phyloP scores from a whole-genome alignment of 2,329 filamentous ascomycete species.

The Lecanoromycetidae sp. region DNA sequence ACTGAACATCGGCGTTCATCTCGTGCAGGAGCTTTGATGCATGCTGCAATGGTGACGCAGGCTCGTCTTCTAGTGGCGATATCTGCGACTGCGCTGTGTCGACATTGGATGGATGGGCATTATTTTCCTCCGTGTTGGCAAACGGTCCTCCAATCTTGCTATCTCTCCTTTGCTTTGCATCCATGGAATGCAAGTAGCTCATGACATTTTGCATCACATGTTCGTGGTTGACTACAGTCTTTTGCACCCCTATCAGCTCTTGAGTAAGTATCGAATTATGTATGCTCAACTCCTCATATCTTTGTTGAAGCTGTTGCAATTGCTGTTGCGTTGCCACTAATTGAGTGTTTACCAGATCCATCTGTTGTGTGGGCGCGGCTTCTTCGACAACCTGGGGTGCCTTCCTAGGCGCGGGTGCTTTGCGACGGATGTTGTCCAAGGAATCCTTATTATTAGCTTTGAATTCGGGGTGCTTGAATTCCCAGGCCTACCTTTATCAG shows the following conservation, averaged over 20 bases:
- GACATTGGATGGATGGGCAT: slow-evolving; percentile 30
- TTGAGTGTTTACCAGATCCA: slow-evolving; percentile 78
- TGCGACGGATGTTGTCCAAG: slow-evolving; percentile 88
- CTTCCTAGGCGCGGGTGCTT: slow-evolving; percentile 85
- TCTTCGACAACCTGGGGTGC: slow-evolving; percentile 51
- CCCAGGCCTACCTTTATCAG: slow-evolving; percentile 57
- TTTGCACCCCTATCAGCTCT: slow-evolving; percentile 52
- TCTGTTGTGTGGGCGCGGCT: slow-evolving; percentile 70
- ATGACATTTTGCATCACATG: slow-evolving; percentile 60
- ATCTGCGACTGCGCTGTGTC: slow-evolving; percentile 32
- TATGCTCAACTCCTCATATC: slow-evolving; percentile 65
- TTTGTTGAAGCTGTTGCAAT: slow-evolving; percentile 72
- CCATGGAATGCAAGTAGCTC: slow-evolving; percentile 53
- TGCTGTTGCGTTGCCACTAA: slow-evolving; percentile 85
- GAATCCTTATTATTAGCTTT: slow-evolving; percentile 91
- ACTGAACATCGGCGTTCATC: slow-evolving; percentile 51
- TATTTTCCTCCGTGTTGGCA: slow-evolving; percentile 28
- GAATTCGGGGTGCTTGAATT: slow-evolving; percentile 97
- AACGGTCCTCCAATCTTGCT: slow-evolving; percentile 37
- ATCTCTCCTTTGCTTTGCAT: slow-evolving; percentile 51
- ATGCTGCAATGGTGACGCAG: slow-evolving; percentile 55
- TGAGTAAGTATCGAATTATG: slow-evolving; percentile 54
- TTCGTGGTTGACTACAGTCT: slow-evolving; percentile 61
- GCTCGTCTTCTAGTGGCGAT: slow-evolving; percentile 45
- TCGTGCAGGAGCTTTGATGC: slow-evolving; percentile 55